Evolutionary conservation across 176 grass and related monocot genomes (phyloP), one percentile per base, ranked within the genome.

Genomic region (Lolium rigidum): DNA sequence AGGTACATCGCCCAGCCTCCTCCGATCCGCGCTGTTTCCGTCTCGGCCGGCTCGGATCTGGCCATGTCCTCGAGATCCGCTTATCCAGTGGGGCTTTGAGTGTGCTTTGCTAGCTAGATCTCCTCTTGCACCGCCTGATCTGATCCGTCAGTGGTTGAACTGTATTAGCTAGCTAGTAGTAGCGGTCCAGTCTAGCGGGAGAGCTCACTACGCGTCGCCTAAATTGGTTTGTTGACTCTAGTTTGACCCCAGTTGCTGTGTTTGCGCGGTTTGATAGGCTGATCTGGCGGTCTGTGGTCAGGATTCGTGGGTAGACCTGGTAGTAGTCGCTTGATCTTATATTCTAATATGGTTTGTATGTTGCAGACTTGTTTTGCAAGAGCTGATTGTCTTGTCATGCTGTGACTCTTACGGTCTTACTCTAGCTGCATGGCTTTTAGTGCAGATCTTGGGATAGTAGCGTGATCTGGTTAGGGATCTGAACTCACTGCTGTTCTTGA

Each of bases 1-100:
- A 95, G 96, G 96, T 95, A 94, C 78, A 9, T 71, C 17, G 12
- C 47, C 28, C 10, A 37, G 4, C 48, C 35, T 65, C 49, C 76
- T n/a, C 71, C 80, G 49, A 61, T 87, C 62, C 17, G 50, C 21
- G 14, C 87, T 5, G 44, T 44, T 46, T 2, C 43, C 54, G 51
- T n/a, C 12, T 18, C 10, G 10, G 28, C 10, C 10, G 55, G 57
- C 16, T n/a, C 66, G 66, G 86, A 90, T 90, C 65, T 83, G 74
- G 84, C 38, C 81, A 37, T 49, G 71, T 25, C 50, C 55, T 18
- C 41, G 67, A 52, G 65, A 66, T 79, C 57, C 8, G 9, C 73
- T 51, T 80, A 83, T 80, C 66, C 69, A 78, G 70, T 68, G 44
- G 2, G 26, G 75, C 64, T 62, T 78, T 68, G 50, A 62, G 25